Evolutionary conservation across 148 eudicot species (phyloP), one percentile per base, ranked within the genome.

Genomic region (Chenopodium album): DNA sequence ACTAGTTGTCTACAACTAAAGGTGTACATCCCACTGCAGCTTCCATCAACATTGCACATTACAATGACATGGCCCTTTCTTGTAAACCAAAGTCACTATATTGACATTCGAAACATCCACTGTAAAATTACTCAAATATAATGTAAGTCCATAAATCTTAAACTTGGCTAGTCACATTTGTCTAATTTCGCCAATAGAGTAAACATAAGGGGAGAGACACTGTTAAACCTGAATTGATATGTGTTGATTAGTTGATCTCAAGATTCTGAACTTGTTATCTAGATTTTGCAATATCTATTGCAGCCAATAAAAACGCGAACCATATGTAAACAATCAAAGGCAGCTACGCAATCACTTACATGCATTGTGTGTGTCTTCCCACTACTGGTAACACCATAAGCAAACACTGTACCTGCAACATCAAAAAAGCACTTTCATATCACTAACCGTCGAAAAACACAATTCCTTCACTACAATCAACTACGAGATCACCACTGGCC

Each of bases 291-390:
- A 71, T 41, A n/a, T 73, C 76, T 23, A 47, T 12, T 0, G 76
- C 76, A 37, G 52, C 52, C 48, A 71, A 71, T 71, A 71, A 44
- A 9, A 73, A 73, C 56, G 2, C 9, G 16, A 3, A 37, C 54
- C 16, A 22, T 0, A 6, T 16, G 41, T 59, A 5, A 37, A 9
- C 7, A 7, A 22, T 56, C 69, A 63, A 46, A 64, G 37, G 52
- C n/a, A 29, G 19, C 22, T 56, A 50, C 14, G 12, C 11, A 10
- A 50, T 2, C 64, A 84, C 98, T 94, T 89, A 96, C 99, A 91
- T 96, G 99, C 99, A 96, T 96, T 29, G 99, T 96, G 86, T 96
- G 98, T 6, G 99, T 96, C 91, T 96, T 96, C 80, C 99, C 99
- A 89, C 98, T 96, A 75, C 99, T 96, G 78, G 99, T 96, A 82